Evolutionary conservation across 2,329 filamentous ascomycete genomes (phyloP).

Genomic region (Celoporthe dispersa): DNA sequence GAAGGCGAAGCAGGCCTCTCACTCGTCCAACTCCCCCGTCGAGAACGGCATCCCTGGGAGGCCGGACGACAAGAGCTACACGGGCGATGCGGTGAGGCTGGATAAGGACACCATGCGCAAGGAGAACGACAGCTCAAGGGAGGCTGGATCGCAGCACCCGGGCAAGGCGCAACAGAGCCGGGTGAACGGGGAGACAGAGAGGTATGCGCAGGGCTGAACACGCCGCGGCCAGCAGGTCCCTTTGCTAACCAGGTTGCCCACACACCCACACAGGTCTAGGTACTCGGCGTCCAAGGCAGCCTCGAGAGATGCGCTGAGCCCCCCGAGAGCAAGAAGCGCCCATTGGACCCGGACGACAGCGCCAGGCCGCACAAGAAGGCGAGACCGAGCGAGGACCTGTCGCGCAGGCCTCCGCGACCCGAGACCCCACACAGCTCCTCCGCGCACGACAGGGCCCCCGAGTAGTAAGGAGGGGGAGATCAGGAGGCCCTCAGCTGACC

Average conservation of each 20-base stretch:
- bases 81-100: conserved; percentile 28
- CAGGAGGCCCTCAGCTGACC: conserved; percentile 16
- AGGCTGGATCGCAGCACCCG: conserved; percentile 24
- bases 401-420: conserved; percentile 24
- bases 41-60: conserved; percentile 34
- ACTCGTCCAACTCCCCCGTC: conserved; percentile 46
- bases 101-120: conserved; percentile 29
- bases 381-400: conserved; percentile 37
- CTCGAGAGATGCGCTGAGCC: conserved; percentile 33
- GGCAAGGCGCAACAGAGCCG: conserved; percentile 23
- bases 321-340: conserved; percentile 54
- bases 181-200: conserved; percentile 25
- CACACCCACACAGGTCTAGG: conserved; percentile 32
- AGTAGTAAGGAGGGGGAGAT: conserved; percentile 25
- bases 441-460: conserved; percentile 17
- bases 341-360: conserved; percentile 49
- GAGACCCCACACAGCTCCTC: conserved; percentile 22
- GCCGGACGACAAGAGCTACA: conserved; percentile 32
- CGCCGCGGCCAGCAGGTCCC: conserved; percentile 29
- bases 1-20: conserved; percentile 51
- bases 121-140: conserved; percentile 31
- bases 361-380: conserved; percentile 51
- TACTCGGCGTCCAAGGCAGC: conserved; percentile 39
- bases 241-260: conserved; percentile 31
- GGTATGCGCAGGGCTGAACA: conserved; percentile 27